These are phyloP conservation scores for Melaleuca alternifolia DNA, from an alignment of 345 rosid species.

Conservation along the genomic window DNA sequence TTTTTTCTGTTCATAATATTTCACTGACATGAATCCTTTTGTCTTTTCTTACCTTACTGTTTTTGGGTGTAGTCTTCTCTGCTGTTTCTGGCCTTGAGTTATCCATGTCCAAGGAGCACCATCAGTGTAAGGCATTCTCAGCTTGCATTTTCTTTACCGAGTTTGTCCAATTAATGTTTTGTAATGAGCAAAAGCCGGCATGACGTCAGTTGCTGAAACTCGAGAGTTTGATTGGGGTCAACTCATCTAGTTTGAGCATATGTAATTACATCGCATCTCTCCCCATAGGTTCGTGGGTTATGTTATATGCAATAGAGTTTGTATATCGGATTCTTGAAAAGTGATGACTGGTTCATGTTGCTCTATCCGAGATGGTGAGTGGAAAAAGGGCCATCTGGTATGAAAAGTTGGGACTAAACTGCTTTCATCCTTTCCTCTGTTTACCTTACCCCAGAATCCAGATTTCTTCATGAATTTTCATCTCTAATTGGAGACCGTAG, in stretches of 20 bases:
- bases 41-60: neutral
- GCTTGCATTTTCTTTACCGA: neutral
- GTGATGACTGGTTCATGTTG: neutral
- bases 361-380: neutral
- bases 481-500: neutral
- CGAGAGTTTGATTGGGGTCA: neutral
- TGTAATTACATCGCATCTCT: neutral
- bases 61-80: slow-evolving; percentile 64
- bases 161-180: neutral
- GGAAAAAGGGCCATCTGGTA: neutral
- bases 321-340: neutral
- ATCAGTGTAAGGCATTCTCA: slow-evolving; percentile 60
- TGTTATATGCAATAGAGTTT: neutral
- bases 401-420: neutral
- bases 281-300: neutral
- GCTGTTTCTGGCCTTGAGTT: slow-evolving; percentile 98
- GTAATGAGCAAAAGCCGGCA: neutral
- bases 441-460: neutral
- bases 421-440: neutral
- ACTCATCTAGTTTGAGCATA: neutral
- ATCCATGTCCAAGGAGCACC: slow-evolving; percentile 84
- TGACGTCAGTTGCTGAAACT: neutral
- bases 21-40: neutral
- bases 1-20: neutral
- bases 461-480: neutral